These are phyloP conservation scores for Myriosclerotinia duriaeana DNA, from an alignment of 2,329 filamentous ascomycete genomes.

Conservation along the genomic window DNA sequence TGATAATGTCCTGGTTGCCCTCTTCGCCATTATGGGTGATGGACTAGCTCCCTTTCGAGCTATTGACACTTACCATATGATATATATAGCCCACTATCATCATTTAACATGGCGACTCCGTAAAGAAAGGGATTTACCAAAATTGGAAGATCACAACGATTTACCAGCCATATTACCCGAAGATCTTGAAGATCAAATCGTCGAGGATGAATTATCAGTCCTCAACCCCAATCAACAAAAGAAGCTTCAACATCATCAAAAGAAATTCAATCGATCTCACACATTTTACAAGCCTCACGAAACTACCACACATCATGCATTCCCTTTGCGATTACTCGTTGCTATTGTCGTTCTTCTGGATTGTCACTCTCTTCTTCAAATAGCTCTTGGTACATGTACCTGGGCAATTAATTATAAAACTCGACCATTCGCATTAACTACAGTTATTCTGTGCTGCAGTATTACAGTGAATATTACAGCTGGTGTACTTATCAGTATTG, in stretches of 20 bases:
- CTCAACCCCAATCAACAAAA: slow-evolving; percentile 65
- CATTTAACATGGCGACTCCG: slow-evolving; percentile 61
- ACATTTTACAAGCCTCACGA: slow-evolving; percentile 90
- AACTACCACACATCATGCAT: slow-evolving; percentile 77
- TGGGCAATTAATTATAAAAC: slow-evolving; percentile 73
- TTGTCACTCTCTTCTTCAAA: slow-evolving; percentile 76
- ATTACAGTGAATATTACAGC: slow-evolving; percentile 76
- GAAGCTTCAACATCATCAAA: slow-evolving; percentile 72
- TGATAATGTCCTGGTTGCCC: slow-evolving; percentile 67
- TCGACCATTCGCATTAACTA: slow-evolving; percentile 71
- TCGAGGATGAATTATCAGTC: slow-evolving; percentile 55
- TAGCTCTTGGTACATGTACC: slow-evolving; percentile 73
- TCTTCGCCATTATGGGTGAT: slow-evolving; percentile 70
- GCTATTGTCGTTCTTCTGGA: slow-evolving; percentile 78
- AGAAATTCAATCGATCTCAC: slow-evolving; percentile 77
- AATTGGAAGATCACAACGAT: slow-evolving; percentile 61
- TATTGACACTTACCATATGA: slow-evolving; percentile 84
- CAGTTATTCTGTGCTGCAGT: slow-evolving; percentile 75
- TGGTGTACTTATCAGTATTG: slow-evolving; percentile 72
- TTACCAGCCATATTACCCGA: slow-evolving; percentile 46
- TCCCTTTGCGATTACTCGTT: slow-evolving; percentile 71
- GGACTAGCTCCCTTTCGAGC: slow-evolving; percentile 72
- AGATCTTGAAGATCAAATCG: slow-evolving; percentile 37
- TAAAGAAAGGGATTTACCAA: slow-evolving; percentile 55
- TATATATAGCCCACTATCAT: slow-evolving; percentile 61